A percentile compares a stretch with the other conserved stretches of the same genome.
These are phyloP conservation scores for Plectosphaerella plurivora DNA, from an alignment of 2,329 filamentous ascomycete species.

Conservation along the genomic window DNA sequence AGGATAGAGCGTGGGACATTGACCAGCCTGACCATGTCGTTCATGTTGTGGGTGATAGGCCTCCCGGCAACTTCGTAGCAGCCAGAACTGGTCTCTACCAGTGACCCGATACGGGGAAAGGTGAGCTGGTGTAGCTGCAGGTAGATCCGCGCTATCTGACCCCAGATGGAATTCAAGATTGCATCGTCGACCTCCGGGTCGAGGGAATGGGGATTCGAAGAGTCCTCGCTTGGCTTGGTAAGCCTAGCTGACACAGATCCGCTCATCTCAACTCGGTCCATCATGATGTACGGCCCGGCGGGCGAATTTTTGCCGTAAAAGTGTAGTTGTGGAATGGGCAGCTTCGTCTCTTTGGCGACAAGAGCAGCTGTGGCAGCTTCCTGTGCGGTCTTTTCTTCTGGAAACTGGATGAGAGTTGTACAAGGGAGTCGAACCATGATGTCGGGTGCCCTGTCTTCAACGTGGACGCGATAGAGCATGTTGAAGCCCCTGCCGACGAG, in stretches of 20 bases:
- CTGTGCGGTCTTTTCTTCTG: constrained; percentile 8
- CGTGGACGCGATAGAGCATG: constrained; percentile 8
- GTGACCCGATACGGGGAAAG: constrained; percentile 33
- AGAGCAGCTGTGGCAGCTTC: constrained; percentile 10
- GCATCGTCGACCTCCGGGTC: constrained; percentile 18
- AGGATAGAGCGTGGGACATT: constrained; percentile 18
- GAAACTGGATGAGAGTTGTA: constrained; percentile 10
- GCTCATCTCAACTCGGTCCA: constrained; percentile 17
- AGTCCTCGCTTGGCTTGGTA: background rate
- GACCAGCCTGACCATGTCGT: constrained; percentile 23
- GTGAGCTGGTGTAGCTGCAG: constrained; percentile 28
- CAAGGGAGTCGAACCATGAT: constrained; percentile 10
- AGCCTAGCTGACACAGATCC: constrained; percentile 16
- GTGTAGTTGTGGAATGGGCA: constrained; percentile 5
- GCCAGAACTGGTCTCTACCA: constrained; percentile 19
- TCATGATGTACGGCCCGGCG: constrained; percentile 22
- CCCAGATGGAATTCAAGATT: constrained; percentile 24
- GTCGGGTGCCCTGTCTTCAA: constrained; percentile 6
- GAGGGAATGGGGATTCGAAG: background rate
- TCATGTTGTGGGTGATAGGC: constrained; percentile 38
- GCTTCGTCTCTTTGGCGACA: background rate
- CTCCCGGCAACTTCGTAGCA: constrained; percentile 21
- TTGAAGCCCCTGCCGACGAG: constrained; percentile 14
- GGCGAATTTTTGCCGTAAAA: constrained; percentile 14
- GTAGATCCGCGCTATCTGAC: constrained; percentile 31